Evolutionary conservation across 306 rosid species (phyloP).

Genomic region (Crataegus laevigata): DNA sequence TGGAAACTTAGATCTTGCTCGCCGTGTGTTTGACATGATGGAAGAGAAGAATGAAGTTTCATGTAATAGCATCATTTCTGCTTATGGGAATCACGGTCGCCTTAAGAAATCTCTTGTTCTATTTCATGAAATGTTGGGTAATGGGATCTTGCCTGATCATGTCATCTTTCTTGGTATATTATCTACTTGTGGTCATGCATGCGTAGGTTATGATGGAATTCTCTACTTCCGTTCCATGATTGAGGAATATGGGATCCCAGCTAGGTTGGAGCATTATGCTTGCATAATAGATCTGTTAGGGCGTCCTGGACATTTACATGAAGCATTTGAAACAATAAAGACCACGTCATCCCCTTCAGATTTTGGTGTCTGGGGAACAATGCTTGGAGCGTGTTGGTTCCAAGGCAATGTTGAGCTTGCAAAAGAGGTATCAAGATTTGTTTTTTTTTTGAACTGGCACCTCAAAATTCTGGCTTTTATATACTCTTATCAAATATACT

Average conservation of each 20-base stretch:
- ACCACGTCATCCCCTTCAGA: constrained; percentile 68
- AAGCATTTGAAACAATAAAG: constrained; percentile 63
- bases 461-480: constrained; percentile 71
- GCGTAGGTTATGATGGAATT: constrained; percentile 52
- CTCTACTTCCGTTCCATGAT: constrained; percentile 56
- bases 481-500: constrained; percentile 64
- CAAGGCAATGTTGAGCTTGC: constrained; percentile 76
- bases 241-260: constrained; percentile 43
- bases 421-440: constrained; percentile 46
- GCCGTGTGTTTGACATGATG: constrained; percentile 53
- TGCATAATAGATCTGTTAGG: constrained; percentile 75
- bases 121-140: constrained; percentile 52
- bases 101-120: constrained; percentile 45
- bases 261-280: constrained; percentile 75
- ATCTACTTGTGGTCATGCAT: constrained; percentile 80
- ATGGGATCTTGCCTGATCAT: constrained; percentile 58
- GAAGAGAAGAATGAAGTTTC: constrained; percentile 66
- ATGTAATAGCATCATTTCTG: constrained; percentile 72
- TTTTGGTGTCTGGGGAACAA: constrained; percentile 85
- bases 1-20: constrained; percentile 56
- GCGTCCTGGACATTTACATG: constrained; percentile 54
- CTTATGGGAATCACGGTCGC: constrained; percentile 68
- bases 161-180: constrained; percentile 72
- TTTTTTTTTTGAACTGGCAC: constrained; percentile 60
- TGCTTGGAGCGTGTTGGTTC: constrained; percentile 74